Conservation (phyloP, 2,329 filamentous ascomycete species). For the Alternaria solani region DNA sequence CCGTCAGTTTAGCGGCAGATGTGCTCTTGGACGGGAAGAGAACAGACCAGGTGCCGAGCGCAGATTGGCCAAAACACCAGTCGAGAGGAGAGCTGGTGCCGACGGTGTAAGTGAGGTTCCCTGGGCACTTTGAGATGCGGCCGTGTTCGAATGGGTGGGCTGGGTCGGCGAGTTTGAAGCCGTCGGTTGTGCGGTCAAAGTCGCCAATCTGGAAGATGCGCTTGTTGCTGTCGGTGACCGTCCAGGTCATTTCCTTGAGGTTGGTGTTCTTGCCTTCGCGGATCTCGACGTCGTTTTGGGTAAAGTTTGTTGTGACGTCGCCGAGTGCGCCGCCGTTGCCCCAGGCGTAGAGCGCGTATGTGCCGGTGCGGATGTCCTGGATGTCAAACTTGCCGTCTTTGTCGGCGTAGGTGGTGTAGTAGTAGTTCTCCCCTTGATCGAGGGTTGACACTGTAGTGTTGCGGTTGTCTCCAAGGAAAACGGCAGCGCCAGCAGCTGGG, state of each 20-base stretch:
- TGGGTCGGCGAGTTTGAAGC: constrained; percentile 55
- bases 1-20: constrained; percentile 49
- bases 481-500: constrained; percentile 57
- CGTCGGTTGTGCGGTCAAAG: constrained; percentile 57
- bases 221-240: constrained; percentile 45
- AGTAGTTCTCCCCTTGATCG: constrained; percentile 59
- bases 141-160: constrained; percentile 55
- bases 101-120: constrained; percentile 56
- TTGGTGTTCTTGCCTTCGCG: constrained; percentile 45
- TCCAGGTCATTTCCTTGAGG: constrained; percentile 55
- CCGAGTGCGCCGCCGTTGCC: constrained; percentile 56
- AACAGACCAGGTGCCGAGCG: constrained; percentile 44
- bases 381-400: constrained; percentile 55
- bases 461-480: constrained; percentile 61
- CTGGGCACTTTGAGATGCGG: constrained; percentile 55
- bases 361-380: constrained; percentile 54
- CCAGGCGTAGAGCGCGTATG: constrained; percentile 61
- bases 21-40: constrained; percentile 42
- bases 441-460: constrained; percentile 56
- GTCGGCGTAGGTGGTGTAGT: constrained; percentile 60
- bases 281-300: constrained; percentile 54
- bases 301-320: constrained; percentile 57
- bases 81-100: constrained; percentile 49
- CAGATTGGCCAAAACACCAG: constrained; percentile 61
- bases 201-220: constrained; percentile 60